These are phyloP conservation scores for Cytospora mali DNA, from an alignment of 2,329 filamentous ascomycete species.

Conservation along the genomic window DNA sequence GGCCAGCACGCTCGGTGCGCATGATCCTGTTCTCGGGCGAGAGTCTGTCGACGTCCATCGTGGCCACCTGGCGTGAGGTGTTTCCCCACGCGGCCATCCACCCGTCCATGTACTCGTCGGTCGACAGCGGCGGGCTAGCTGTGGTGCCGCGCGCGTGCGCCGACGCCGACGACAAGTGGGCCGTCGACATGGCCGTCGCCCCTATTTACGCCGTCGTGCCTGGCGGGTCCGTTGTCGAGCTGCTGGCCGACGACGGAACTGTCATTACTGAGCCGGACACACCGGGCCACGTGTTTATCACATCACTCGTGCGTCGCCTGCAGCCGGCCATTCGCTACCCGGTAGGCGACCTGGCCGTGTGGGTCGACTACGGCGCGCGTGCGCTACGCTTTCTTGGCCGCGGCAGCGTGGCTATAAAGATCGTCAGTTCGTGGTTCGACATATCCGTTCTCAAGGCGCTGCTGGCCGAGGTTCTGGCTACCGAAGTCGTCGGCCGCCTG, in stretches of 20 bases:
- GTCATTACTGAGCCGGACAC: neutral
- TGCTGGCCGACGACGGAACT: neutral
- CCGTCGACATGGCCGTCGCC: too few relatives aligned
- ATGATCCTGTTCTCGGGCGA: neutral
- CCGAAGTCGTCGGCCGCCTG: too few relatives aligned
- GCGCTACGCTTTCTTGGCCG: neutral
- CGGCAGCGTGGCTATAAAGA: neutral
- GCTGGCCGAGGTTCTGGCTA: neutral
- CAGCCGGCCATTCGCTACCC: neutral
- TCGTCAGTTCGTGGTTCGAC: neutral
- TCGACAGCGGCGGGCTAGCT: neutral
- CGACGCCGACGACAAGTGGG: neutral
- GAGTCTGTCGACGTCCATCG: neutral
- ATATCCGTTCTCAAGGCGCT: neutral
- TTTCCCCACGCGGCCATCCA: too few relatives aligned
- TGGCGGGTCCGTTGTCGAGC: neutral
- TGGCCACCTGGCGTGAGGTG: too few relatives aligned
- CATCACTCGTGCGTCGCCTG: neutral
- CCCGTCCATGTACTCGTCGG: neutral
- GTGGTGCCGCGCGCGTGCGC: neutral
- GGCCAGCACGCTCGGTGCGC: neutral
- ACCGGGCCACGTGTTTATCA: neutral
- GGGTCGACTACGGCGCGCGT: neutral
- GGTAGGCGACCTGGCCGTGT: neutral
- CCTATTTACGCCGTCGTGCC: neutral